These are phyloP conservation scores for Hypholoma sublateritium DNA, from an alignment of 768 basidiomycete species.

Conservation along the genomic window DNA sequence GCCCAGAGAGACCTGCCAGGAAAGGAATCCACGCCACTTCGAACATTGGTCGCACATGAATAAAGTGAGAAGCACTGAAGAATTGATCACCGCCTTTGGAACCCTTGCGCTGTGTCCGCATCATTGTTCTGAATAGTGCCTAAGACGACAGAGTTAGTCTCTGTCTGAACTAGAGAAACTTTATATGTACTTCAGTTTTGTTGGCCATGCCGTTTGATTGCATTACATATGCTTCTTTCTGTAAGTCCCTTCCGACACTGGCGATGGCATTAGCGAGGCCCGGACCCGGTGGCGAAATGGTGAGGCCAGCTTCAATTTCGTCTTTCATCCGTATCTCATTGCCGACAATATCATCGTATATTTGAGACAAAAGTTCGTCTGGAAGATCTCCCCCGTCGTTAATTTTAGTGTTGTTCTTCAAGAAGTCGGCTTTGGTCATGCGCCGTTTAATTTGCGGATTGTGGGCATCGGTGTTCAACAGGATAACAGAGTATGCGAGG, in stretches of 20 bases:
- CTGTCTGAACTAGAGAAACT: neutral
- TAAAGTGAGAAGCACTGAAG: constrained; percentile 94
- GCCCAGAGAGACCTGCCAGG: constrained; percentile 91
- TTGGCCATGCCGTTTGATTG: constrained; percentile 96
- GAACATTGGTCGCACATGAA: constrained; percentile 98
- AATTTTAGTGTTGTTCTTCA: constrained; percentile 95
- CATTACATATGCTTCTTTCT: constrained; percentile 93
- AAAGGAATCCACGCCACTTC: constrained; percentile 99
- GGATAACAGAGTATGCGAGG: constrained; percentile 90
- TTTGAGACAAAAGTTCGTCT: constrained; percentile 73
- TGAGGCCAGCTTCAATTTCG: constrained; percentile 70
- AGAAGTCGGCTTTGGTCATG: constrained; percentile 90
- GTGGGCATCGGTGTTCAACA: constrained; percentile 98
- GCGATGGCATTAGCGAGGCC: constrained; percentile 83
- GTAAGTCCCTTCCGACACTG: constrained; percentile 90
- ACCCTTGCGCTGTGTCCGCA: constrained; percentile 87
- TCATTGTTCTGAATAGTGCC: constrained; percentile 92
- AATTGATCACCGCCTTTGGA: constrained; percentile 82
- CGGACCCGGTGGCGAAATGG: constrained; percentile 47
- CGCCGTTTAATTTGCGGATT: constrained; percentile 92
- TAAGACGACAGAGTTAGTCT: constrained; percentile 28
- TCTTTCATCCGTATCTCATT: constrained; percentile 99
- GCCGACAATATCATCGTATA: constrained; percentile 87
- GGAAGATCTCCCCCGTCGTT: constrained; percentile 89
- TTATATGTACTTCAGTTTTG: constrained; percentile 80